Percentiles rank a stretch among this genome's conserved stretches.
phyloP scores from a whole-genome alignment of 257 asterid genomes.

The Nicotiana knightiana region DNA sequence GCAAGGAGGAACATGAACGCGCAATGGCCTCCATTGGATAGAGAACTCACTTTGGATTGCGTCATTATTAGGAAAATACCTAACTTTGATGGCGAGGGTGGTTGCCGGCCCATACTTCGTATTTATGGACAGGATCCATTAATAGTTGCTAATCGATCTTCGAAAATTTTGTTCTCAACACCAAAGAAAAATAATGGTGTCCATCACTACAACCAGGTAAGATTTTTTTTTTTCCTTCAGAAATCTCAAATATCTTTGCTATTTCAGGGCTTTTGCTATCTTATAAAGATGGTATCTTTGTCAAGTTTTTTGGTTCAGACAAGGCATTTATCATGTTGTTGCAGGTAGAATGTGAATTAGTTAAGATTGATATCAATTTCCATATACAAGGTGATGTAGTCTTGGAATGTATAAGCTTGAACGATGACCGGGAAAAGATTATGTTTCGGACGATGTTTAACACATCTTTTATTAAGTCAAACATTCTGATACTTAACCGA shows the following conservation, averaged over 20 bases:
- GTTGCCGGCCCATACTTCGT: constrained; percentile 51
- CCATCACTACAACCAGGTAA: constrained; percentile 47
- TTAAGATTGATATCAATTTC: constrained; percentile 57
- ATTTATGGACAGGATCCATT: constrained; percentile 53
- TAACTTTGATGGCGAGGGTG: constrained; percentile 43
- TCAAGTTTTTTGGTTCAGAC: background rate
- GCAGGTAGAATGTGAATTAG: constrained; percentile 59
- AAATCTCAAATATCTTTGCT: background rate
- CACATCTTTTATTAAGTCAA: constrained; percentile 55
- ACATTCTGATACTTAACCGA: constrained; percentile 40
- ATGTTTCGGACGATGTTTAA: constrained; percentile 70
- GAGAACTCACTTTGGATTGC: constrained; percentile 47
- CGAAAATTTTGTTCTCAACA: constrained; percentile 45
- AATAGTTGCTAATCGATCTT: constrained; percentile 42
- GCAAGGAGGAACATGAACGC: constrained; percentile 48
- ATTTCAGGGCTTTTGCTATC: background rate
- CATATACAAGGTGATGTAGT: constrained; percentile 73
- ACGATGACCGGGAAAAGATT: constrained; percentile 38
- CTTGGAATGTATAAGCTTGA: constrained; percentile 57
- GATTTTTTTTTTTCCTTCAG: background rate
- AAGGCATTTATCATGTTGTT: constrained; percentile 20
- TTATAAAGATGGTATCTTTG: background rate
- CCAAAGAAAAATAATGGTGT: constrained; percentile 30
- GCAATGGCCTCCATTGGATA: constrained; percentile 50
- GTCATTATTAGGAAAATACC: constrained; percentile 48